Evolutionary conservation across 495 filamentous ascomycete genomes (phyloP).

Genomic region (Trichoderma gamsii): DNA sequence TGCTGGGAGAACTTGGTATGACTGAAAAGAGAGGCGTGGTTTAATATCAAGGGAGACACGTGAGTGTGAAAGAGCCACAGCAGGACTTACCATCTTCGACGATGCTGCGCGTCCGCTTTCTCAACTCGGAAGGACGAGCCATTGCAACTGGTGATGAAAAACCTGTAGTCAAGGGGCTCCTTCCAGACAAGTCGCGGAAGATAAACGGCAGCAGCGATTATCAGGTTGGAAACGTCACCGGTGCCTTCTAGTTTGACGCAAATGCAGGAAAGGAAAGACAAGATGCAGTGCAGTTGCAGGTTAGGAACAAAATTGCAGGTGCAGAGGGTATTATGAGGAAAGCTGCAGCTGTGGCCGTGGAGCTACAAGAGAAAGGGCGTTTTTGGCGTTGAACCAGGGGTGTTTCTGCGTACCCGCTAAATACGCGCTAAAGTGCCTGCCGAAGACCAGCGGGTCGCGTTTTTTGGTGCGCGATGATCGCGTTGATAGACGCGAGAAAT

Average conservation of each 20-base stretch:
- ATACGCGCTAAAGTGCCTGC: not conserved
- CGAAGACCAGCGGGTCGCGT: not conserved
- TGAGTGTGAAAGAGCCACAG: not conserved
- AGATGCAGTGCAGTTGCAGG: constrained; percentile 17
- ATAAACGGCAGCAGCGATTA: not conserved
- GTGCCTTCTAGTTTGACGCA: not conserved
- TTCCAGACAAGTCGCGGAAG: not conserved
- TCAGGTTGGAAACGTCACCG: not conserved
- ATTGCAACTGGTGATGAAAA: constrained; percentile 36
- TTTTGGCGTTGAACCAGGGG: constrained; percentile 12
- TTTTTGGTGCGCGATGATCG: not conserved
- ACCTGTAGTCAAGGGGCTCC: not conserved
- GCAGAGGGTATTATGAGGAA: constrained; percentile 6
- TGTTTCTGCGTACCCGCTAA: not conserved
- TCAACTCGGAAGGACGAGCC: constrained; percentile 58
- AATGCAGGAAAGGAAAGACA: not conserved
- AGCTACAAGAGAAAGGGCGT: not conserved
- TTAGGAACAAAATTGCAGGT: constrained; percentile 12
- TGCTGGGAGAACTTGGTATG: not conserved
- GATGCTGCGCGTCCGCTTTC: constrained; percentile 64
- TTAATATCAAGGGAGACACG: constrained; percentile 18
- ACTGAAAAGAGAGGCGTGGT: constrained; percentile 15
- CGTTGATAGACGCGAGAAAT: not conserved
- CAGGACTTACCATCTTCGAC: constrained; percentile 50
- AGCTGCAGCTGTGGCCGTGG: not conserved